Conservation (phyloP, 2,329 filamentous ascomycete genomes). For the Nemania sp. region DNA sequence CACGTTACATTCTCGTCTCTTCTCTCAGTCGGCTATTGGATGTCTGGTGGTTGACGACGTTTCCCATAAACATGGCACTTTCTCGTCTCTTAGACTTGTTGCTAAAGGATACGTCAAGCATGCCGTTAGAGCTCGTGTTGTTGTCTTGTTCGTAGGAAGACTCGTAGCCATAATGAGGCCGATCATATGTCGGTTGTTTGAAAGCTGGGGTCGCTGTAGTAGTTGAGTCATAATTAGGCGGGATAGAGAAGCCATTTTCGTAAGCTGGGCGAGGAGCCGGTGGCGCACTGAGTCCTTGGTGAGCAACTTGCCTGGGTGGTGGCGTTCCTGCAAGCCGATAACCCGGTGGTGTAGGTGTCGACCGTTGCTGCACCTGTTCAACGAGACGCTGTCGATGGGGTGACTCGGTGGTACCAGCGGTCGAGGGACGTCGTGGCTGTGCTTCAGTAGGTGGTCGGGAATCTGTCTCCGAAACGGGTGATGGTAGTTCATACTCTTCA, state of each 20-base stretch:
- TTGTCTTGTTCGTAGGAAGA: conserved; percentile 40
- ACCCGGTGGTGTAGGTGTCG: conserved; percentile 58
- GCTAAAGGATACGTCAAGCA: conserved; percentile 45
- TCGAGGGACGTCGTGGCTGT: conserved; percentile 53
- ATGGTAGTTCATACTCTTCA: conserved; percentile 64
- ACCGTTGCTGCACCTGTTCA: conserved; percentile 46
- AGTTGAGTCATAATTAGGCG: conserved; percentile 44
- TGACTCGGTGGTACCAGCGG: conserved; percentile 54
- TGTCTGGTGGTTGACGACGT: conserved; percentile 54
- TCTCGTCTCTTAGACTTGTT: conserved; percentile 58
- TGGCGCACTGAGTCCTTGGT: conserved; percentile 41
- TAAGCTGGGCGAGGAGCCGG: conserved; percentile 49
- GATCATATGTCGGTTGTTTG: conserved; percentile 45
- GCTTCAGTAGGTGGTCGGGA: conserved; percentile 37
- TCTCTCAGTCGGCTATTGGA: conserved; percentile 60
- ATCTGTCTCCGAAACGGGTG: conserved; percentile 48
- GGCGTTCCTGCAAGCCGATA: conserved; percentile 49
- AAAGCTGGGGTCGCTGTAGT: conserved; percentile 13
- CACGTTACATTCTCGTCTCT: conserved; percentile 49
- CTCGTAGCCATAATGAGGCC: conserved; percentile 41
- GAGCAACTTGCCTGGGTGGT: conserved; percentile 45
- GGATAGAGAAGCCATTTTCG: conserved; percentile 47
- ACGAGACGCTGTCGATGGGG: conserved; percentile 57
- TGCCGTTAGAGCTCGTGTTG: conserved; percentile 34
- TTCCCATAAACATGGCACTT: conserved; percentile 61